Conservation (phyloP, 805 yeast species). For the Blastobotrys peoriensis region DNA sequence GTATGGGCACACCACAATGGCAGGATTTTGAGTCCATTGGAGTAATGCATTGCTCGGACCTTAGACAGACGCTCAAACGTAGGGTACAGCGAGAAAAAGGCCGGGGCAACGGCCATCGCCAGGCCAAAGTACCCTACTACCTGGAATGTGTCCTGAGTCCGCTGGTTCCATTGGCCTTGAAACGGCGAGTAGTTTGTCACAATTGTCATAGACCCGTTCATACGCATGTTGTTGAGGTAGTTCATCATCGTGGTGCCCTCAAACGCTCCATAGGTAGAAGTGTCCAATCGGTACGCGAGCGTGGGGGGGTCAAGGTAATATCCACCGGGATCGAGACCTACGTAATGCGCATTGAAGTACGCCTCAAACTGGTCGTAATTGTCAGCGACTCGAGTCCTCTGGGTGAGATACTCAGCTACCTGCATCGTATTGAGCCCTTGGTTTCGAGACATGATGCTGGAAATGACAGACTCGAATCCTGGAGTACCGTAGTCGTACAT, state of each 20-base stretch:
- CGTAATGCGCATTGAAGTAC: conserved; percentile 20
- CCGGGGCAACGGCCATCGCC: conserved; percentile 33
- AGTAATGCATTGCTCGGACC: conserved; percentile 34
- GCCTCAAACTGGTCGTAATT: conserved; percentile 20
- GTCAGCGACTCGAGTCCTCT: conserved; percentile 13
- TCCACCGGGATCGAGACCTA: conserved; percentile 30
- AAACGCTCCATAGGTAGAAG: conserved; percentile 17
- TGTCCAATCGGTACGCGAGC: conserved; percentile 26
- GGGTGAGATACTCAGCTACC: conserved; percentile 5
- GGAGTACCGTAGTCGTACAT: conserved; percentile 6
- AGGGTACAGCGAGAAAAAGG: conserved; percentile 31
- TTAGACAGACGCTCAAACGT: conserved; percentile 30
- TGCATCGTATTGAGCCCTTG: conserved; percentile 1
- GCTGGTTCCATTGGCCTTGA: conserved; percentile 28
- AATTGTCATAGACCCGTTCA: conserved; percentile 24
- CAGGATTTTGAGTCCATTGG: conserved; percentile 31
- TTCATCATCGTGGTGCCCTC: conserved; percentile 26
- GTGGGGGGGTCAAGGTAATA: conserved; percentile 23
- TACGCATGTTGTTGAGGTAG: conserved; percentile 24
- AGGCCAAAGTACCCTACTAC: conserved; percentile 31
- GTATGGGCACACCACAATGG: conserved; percentile 32
- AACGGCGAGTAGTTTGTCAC: conserved; percentile 30
- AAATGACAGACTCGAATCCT: conserved; percentile 12
- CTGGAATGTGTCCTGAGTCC: conserved; percentile 31
- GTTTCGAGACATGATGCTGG: conserved; percentile 7